These are phyloP conservation scores for Leishmania lainsoni DNA, from an alignment of 208 protist species.

Conservation along the genomic window DNA sequence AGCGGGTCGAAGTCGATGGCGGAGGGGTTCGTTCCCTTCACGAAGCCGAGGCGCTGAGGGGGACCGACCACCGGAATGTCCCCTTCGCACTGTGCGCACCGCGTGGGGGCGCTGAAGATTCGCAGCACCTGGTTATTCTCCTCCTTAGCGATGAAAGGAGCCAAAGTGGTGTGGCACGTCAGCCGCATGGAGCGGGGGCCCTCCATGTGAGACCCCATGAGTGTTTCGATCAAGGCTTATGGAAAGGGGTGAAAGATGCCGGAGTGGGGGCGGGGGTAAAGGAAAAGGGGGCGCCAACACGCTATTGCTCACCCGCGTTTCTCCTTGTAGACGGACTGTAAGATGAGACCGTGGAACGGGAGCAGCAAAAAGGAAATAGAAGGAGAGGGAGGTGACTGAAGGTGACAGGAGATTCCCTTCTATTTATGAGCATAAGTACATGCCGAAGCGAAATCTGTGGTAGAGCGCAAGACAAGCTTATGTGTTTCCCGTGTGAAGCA, in stretches of 20 bases:
- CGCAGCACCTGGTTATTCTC: constrained; percentile 24
- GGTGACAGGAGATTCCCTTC: neutral
- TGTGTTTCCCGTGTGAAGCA: neutral
- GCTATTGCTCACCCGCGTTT: neutral
- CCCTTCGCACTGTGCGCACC: constrained; percentile 13
- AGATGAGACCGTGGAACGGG: neutral
- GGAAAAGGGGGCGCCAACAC: neutral
- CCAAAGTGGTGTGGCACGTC: constrained; percentile 21
- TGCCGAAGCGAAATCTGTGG: neutral
- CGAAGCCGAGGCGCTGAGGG: constrained; percentile 1
- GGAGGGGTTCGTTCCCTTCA: constrained; percentile 6
- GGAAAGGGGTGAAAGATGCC: too few species aligned
- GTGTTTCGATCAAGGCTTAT: neutral
- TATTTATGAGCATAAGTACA: neutral
- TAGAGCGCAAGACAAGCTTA: neutral
- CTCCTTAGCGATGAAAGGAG: constrained; percentile 16
- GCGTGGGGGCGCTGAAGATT: constrained; percentile 35
- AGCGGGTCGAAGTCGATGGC: constrained; percentile 31
- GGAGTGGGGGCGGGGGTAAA: neutral
- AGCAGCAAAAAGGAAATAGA: neutral
- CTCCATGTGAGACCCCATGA: constrained; percentile 10
- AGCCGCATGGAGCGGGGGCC: constrained; percentile 12
- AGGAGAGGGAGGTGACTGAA: neutral
- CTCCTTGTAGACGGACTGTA: neutral
- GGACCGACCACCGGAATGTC: neutral